Conservation (phyloP, 495 filamentous ascomycete species). For the Xylona heveae region DNA sequence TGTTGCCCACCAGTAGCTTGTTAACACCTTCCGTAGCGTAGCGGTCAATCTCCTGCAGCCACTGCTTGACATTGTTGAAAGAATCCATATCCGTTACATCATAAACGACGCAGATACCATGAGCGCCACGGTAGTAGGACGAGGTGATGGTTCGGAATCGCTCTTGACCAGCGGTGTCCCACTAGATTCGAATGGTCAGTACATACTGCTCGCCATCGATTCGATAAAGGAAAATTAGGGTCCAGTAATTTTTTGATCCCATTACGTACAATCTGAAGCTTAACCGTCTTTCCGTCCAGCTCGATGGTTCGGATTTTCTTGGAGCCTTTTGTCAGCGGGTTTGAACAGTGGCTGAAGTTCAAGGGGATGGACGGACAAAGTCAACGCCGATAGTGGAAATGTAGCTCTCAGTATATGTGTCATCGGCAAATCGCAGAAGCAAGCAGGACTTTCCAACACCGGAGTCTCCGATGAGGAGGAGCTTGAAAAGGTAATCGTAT, state of each 20-base stretch:
- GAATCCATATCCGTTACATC: slow-evolving; percentile 99
- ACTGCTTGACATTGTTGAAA: slow-evolving; percentile 99
- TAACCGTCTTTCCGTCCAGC: slow-evolving; percentile 97
- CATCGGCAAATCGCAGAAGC: slow-evolving; percentile 91
- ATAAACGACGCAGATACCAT: slow-evolving; percentile 98
- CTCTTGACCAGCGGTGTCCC: slow-evolving; percentile 98
- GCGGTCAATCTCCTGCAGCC: slow-evolving; percentile 97
- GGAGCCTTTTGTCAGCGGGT: not conserved
- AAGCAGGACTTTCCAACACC: slow-evolving; percentile 99
- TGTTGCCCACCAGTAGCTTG: slow-evolving; percentile 97
- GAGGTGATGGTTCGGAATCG: slow-evolving; percentile 99
- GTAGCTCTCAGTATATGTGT: slow-evolving; percentile 99
- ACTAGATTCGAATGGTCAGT: slow-evolving; percentile 27
- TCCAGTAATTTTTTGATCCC: too few species aligned
- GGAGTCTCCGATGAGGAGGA: slow-evolving; percentile 98
- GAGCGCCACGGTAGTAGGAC: slow-evolving; percentile 95
- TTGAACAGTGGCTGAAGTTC: not conserved
- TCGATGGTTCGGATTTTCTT: slow-evolving; percentile 99
- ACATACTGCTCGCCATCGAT: too few species aligned
- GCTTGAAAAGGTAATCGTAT: slow-evolving; percentile 99
- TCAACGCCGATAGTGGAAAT: slow-evolving; percentile 99
- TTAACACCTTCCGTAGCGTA: slow-evolving; percentile 98
- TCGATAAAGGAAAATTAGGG: too few species aligned
- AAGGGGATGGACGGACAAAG: slow-evolving; percentile 47
- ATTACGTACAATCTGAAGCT: slow-evolving; percentile 83